Evolutionary conservation across 768 basidiomycete genomes (phyloP).

Genomic region (Lactarius pseudohatsudake): DNA sequence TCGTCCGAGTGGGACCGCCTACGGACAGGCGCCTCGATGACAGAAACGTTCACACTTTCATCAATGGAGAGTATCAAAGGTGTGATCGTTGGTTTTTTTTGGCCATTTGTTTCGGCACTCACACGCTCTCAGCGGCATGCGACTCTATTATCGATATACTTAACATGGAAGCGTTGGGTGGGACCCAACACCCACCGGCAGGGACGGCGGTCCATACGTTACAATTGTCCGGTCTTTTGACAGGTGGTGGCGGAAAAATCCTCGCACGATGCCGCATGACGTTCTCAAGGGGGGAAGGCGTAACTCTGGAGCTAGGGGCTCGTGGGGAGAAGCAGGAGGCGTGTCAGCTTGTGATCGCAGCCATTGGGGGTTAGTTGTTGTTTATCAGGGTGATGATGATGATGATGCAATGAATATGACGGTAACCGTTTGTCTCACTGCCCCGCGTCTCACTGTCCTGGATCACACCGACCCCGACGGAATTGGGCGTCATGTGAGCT

Average conservation of each 20-base stretch:
- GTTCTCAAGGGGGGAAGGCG: constrained; percentile 83
- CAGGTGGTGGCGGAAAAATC: constrained; percentile 94
- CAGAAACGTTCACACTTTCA: constrained; percentile 91
- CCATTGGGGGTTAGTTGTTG: constrained; percentile 65
- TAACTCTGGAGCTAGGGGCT: constrained; percentile 88
- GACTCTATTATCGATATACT: constrained; percentile 95
- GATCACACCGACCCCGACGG: constrained; percentile 25
- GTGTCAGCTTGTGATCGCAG: constrained; percentile 84
- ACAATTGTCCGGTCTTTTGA: constrained; percentile 87
- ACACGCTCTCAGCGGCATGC: constrained; percentile 70
- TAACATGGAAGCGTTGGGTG: constrained; percentile 95
- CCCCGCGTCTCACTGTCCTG: neutral
- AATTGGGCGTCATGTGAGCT: constrained; percentile 11
- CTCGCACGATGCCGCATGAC: constrained; percentile 96
- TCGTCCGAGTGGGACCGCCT: constrained; percentile 94
- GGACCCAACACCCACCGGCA: constrained; percentile 78
- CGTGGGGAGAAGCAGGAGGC: constrained; percentile 89
- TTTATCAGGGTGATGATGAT: neutral
- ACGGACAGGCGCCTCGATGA: constrained; percentile 70
- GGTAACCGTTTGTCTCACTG: constrained; percentile 1
- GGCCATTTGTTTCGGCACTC: constrained; percentile 24
- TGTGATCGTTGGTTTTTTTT: constrained; percentile 38
- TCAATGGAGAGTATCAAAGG: constrained; percentile 94
- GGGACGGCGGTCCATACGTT: constrained; percentile 84
- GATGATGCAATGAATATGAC: neutral